Evolutionary conservation across 225 moss, liverwort and hornwort genomes (phyloP).

Genomic region (Pleurozium schreberi): DNA sequence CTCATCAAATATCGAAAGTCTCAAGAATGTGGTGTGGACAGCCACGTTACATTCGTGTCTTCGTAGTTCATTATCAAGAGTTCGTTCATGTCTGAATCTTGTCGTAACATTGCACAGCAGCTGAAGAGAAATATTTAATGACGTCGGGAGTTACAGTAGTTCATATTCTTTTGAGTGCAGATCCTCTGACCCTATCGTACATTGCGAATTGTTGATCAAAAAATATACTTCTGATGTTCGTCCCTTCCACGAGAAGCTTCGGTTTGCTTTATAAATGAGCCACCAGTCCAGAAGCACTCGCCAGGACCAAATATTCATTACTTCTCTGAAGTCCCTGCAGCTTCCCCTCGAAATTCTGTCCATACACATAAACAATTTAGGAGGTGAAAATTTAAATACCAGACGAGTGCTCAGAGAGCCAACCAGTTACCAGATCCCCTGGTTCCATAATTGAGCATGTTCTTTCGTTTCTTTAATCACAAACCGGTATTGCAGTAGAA

Average conservation of each 20-base stretch:
- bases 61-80: background rate
- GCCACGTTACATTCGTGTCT: background rate
- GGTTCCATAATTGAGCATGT: background rate
- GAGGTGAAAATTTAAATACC: background rate
- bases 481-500: too few species aligned
- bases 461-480: background rate
- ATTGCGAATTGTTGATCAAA: background rate
- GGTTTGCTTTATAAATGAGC: background rate
- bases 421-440: background rate
- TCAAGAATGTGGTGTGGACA: background rate
- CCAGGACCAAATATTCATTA: background rate
- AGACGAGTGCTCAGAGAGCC: background rate
- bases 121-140: background rate
- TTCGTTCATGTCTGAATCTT: background rate
- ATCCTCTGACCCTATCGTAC: background rate
- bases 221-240: background rate
- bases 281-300: background rate
- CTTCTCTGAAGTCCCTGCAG: background rate
- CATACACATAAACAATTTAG: background rate
- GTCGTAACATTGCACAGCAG: background rate
- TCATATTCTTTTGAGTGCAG: background rate
- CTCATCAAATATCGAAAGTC: background rate
- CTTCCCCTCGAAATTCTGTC: conserved; percentile 1
- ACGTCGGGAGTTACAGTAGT: background rate
- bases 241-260: background rate